Conservation (phyloP, 2,329 filamentous ascomycete species). For the Lithohypha guttulata region DNA sequence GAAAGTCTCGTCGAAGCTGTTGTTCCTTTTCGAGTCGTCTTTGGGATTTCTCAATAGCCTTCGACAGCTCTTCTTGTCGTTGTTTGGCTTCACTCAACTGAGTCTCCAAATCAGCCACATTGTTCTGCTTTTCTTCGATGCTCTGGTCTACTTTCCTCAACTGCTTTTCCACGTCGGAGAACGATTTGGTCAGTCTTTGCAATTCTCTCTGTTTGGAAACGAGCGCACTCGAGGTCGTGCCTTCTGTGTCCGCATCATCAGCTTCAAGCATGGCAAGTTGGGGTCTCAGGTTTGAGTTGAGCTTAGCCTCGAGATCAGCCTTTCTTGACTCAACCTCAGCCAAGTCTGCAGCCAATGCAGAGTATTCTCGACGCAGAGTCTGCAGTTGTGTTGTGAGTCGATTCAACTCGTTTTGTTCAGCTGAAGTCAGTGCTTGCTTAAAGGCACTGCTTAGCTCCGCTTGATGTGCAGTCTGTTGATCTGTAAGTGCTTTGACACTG, state of each 20-base stretch:
- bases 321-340: constrained; percentile 72
- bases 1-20: constrained; percentile 72
- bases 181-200: constrained; percentile 59
- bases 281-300: constrained; percentile 79
- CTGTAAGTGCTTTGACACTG: constrained; percentile 64
- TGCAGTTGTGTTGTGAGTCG: constrained; percentile 58
- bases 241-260: constrained; percentile 59
- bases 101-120: constrained; percentile 50
- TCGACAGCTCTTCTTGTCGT: constrained; percentile 63
- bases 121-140: constrained; percentile 49
- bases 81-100: constrained; percentile 54
- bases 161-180: constrained; percentile 56
- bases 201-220: constrained; percentile 73
- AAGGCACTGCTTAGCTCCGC: constrained; percentile 76
- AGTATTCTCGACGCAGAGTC: constrained; percentile 64
- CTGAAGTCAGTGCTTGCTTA: constrained; percentile 72
- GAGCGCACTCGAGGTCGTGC: constrained; percentile 40
- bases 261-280: constrained; percentile 77
- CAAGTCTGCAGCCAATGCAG: constrained; percentile 60
- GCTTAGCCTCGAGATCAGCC: constrained; percentile 70
- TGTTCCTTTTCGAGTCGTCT: constrained; percentile 86
- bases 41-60: constrained; percentile 72
- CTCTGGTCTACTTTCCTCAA: constrained; percentile 64
- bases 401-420: constrained; percentile 76
- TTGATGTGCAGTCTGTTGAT: constrained; percentile 66